phyloP scores from a whole-genome alignment of 495 filamentous ascomycete species.

The Aspergillus bridgeri region DNA sequence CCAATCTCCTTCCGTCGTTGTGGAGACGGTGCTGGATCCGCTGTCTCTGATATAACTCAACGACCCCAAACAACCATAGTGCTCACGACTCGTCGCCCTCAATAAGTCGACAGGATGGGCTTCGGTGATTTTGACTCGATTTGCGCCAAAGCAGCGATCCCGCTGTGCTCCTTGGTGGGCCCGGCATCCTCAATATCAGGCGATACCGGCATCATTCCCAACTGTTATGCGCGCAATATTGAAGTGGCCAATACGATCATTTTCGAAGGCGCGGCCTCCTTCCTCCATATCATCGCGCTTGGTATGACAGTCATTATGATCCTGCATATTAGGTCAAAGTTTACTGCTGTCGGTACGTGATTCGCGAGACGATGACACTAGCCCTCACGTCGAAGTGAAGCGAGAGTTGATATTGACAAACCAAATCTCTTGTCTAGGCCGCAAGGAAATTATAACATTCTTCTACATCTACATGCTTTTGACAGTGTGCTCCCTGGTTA shows the following conservation, averaged over 20 bases:
- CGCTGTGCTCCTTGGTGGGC: constrained; percentile 83
- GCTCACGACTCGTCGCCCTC: neutral
- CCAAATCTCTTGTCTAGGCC: constrained; percentile 51
- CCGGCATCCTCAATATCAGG: constrained; percentile 59
- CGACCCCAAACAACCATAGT: constrained; percentile 9
- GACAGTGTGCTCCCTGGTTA: constrained; percentile 80
- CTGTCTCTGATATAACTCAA: constrained; percentile 10
- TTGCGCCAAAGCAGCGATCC: constrained; percentile 80
- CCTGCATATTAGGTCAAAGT: constrained; percentile 92
- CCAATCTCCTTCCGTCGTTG: constrained; percentile 16
- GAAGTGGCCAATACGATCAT: constrained; percentile 98
- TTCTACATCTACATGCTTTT: constrained; percentile 95
- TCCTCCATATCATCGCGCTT: constrained; percentile 89
- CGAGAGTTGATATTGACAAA: constrained; percentile 3
- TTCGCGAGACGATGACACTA: neutral
- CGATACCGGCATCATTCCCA: constrained; percentile 74
- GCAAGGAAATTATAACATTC: constrained; percentile 96
- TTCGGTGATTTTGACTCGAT: constrained; percentile 87
- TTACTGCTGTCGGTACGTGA: constrained; percentile 92
- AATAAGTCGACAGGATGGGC: constrained; percentile 53
- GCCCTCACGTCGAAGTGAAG: neutral
- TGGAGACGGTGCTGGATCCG: constrained; percentile 20
- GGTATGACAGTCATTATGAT: constrained; percentile 96
- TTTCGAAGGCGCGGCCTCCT: constrained; percentile 87
- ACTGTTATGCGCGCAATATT: constrained; percentile 92